These are phyloP conservation scores for Lentinula sp. DNA, from an alignment of 768 basidiomycete genomes.

Conservation along the genomic window DNA sequence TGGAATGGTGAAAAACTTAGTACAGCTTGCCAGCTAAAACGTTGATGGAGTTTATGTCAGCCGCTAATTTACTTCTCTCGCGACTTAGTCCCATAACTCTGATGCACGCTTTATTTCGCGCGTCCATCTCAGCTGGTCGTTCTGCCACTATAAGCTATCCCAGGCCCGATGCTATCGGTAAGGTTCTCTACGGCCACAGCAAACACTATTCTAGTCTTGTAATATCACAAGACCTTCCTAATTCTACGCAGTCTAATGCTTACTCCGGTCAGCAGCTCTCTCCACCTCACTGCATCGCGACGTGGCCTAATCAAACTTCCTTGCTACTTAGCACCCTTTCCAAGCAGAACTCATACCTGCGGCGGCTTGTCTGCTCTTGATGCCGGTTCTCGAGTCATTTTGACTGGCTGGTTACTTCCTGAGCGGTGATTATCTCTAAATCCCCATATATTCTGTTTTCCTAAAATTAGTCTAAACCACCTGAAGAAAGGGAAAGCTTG, in stretches of 20 bases:
- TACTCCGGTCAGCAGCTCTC: slow-evolving; percentile 27
- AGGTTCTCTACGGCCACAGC: neutral
- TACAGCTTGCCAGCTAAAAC: neutral
- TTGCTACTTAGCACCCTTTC: slow-evolving; percentile 45
- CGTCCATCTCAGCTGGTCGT: neutral
- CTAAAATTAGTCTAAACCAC: slow-evolving; percentile 25
- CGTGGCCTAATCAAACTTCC: slow-evolving; percentile 9
- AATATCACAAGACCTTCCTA: slow-evolving; percentile 16
- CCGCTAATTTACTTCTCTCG: neutral
- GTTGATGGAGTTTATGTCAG: slow-evolving; percentile 2
- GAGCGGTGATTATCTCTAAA: slow-evolving; percentile 57
- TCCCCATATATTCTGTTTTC: slow-evolving; percentile 22
- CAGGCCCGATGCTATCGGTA: neutral
- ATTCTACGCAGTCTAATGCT: slow-evolving; percentile 3
- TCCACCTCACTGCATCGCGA: slow-evolving; percentile 7
- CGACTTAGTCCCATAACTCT: neutral
- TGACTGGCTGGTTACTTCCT: slow-evolving; percentile 79
- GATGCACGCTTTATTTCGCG: slow-evolving; percentile 5
- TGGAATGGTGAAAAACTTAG: slow-evolving; percentile 14
- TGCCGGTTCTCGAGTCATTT: slow-evolving; percentile 54
- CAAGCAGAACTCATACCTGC: slow-evolving; percentile 58
- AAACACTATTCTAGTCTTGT: slow-evolving; percentile 15
- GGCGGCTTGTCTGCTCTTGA: slow-evolving; percentile 46
- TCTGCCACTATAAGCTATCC: neutral
- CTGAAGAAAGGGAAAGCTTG: slow-evolving; percentile 59